Percentiles rank a stretch among this genome's conserved stretches.
Conservation (phyloP, 495 filamentous ascomycete species). For the Xylaria bambusicola region DNA sequence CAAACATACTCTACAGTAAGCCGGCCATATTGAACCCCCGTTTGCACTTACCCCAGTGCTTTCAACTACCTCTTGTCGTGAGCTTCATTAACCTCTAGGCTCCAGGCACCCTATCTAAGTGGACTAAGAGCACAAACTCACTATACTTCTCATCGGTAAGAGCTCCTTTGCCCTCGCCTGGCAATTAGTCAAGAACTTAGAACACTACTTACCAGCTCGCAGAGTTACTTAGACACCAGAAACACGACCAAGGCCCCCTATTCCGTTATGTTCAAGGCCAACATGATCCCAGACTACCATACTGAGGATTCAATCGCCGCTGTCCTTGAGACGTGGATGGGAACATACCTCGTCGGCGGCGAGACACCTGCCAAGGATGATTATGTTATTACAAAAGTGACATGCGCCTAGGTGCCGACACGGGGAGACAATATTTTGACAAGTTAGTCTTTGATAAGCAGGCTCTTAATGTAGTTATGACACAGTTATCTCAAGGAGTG, state of each 20-base stretch:
- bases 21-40: neutral
- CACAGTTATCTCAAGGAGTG: neutral
- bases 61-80: neutral
- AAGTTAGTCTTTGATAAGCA: too few species aligned
- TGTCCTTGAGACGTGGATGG: conserved; percentile 1
- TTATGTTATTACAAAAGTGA: neutral
- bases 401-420: neutral
- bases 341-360: conserved; percentile 10
- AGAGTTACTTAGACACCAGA: conserved; percentile 9
- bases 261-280: conserved; percentile 11
- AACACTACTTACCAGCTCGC: neutral
- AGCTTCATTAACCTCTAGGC: neutral
- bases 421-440: neutral
- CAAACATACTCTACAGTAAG: conserved; percentile 14
- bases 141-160: conserved; percentile 14
- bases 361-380: neutral
- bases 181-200: neutral
- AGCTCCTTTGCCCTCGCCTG: too few species aligned
- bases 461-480: neutral
- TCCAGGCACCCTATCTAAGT: conserved; percentile 10
- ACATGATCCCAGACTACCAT: conserved; percentile 6
- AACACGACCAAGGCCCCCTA: conserved; percentile 13
- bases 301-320: neutral
- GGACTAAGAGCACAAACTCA: neutral
- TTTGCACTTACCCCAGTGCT: neutral